Percentiles rank a stretch among this genome's conserved stretches.
phyloP scores from a whole-genome alignment of 176 grass and related monocot species.

The Olyra latifolia region DNA sequence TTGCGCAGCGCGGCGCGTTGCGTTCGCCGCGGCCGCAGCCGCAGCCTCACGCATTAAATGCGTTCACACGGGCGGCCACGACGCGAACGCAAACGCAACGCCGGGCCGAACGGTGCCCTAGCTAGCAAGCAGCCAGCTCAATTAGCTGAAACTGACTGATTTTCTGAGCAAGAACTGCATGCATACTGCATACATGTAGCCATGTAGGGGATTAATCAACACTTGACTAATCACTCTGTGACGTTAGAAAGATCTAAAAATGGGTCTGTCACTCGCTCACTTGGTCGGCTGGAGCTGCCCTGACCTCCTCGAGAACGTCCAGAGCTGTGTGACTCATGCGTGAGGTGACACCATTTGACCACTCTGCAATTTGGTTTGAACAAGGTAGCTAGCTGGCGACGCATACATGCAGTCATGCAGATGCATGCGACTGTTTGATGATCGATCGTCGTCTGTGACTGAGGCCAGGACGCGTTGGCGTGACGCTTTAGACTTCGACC shows the following conservation, averaged over 20 bases:
- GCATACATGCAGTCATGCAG: too few relatives aligned
- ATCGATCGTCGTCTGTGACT: not conserved
- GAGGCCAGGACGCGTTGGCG: not conserved
- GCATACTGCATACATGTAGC: not conserved
- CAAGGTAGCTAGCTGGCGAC: not conserved
- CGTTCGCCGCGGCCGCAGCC: too few relatives aligned
- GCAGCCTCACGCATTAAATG: too few relatives aligned
- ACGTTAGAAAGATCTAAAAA: constrained; percentile 32
- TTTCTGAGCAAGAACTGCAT: not conserved
- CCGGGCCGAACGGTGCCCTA: too few relatives aligned
- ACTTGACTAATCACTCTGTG: not conserved
- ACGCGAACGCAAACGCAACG: too few relatives aligned
- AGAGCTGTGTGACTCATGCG: constrained; percentile 30
- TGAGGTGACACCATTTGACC: constrained; percentile 48
- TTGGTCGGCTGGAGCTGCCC: constrained; percentile 44
- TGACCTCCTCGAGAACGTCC: constrained; percentile 34
- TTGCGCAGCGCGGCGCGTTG: too few relatives aligned
- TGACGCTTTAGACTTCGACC: not conserved
- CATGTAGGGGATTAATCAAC: not conserved
- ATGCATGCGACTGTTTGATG: not conserved
- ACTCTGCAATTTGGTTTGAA: constrained; percentile 28
- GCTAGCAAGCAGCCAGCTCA: not conserved
- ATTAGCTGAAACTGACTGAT: not conserved
- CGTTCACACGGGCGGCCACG: too few relatives aligned
- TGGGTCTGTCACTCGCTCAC: constrained; percentile 29